These are phyloP conservation scores for Cadophora gregata DNA, from an alignment of 2,329 filamentous ascomycete species.

Conservation along the genomic window DNA sequence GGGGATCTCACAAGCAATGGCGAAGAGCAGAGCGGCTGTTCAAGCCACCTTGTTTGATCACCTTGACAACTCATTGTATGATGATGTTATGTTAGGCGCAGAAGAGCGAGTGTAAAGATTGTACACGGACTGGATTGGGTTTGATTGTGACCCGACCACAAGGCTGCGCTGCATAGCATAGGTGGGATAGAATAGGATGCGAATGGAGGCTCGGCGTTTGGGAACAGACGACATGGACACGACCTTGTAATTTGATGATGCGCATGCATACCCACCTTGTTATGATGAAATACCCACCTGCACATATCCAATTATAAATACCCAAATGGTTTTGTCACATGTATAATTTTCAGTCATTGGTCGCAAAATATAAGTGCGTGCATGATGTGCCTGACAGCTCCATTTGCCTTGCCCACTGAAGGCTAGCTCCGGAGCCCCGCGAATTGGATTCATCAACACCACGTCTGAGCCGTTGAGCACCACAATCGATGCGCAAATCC, in stretches of 20 bases:
- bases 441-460: conserved; percentile 15
- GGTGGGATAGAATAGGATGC: not conserved
- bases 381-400: conserved; percentile 27
- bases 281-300: conserved; percentile 6
- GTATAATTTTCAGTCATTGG: conserved; percentile 24
- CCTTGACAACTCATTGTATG: conserved; percentile 39
- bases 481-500: conserved; percentile 28
- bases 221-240: not conserved
- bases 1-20: conserved; percentile 42
- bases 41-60: conserved; percentile 42
- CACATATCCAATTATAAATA: conserved; percentile 20
- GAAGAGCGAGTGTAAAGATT: conserved; percentile 4
- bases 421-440: conserved; percentile 23
- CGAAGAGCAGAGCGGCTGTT: conserved; percentile 41
- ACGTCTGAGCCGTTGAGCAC: conserved; percentile 16
- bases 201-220: conserved; percentile 18
- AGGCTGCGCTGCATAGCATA: not conserved
- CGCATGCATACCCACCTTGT: not conserved
- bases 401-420: not conserved
- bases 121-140: not conserved
- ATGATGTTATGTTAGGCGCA: conserved; percentile 42
- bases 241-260: not conserved
- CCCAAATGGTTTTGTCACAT: conserved; percentile 29
- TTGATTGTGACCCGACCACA: conserved; percentile 12
- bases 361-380: conserved; percentile 17